A percentile compares a stretch with the other conserved stretches of the same genome.
These are phyloP conservation scores for Solanum sparsipilum DNA, from an alignment of 257 asterid species.

Conservation along the genomic window DNA sequence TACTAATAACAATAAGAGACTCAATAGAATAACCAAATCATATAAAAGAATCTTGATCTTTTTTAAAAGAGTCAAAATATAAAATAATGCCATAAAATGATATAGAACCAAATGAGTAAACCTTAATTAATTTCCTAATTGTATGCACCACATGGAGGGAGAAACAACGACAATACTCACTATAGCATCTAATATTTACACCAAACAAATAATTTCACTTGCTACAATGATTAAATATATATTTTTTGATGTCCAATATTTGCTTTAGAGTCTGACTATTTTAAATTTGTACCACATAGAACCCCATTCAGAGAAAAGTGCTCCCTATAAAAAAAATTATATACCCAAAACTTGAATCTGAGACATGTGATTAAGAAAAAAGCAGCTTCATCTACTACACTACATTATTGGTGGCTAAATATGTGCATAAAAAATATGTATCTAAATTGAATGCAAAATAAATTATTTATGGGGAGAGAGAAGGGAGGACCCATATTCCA, in stretches of 20 bases:
- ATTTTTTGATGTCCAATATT: too few relatives aligned
- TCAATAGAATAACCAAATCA: background rate
- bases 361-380: background rate
- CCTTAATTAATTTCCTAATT: background rate
- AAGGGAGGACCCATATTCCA: constrained; percentile 11
- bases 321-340: accelerated
- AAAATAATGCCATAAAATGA: background rate
- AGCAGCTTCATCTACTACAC: accelerated
- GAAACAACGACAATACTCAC: background rate
- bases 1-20: background rate
- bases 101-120: background rate
- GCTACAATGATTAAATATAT: background rate
- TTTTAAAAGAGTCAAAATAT: background rate
- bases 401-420: background rate
- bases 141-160: background rate
- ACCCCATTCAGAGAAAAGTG: background rate
- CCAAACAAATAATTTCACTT: background rate
- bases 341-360: too few relatives aligned
- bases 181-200: background rate
- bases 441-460: background rate
- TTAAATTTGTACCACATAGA: too few relatives aligned
- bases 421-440: background rate
- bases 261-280: too few relatives aligned
- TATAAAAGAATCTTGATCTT: background rate
- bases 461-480: background rate